phyloP scores from a whole-genome alignment of 2,329 filamentous ascomycete genomes.

The Aspergillus hortae region DNA sequence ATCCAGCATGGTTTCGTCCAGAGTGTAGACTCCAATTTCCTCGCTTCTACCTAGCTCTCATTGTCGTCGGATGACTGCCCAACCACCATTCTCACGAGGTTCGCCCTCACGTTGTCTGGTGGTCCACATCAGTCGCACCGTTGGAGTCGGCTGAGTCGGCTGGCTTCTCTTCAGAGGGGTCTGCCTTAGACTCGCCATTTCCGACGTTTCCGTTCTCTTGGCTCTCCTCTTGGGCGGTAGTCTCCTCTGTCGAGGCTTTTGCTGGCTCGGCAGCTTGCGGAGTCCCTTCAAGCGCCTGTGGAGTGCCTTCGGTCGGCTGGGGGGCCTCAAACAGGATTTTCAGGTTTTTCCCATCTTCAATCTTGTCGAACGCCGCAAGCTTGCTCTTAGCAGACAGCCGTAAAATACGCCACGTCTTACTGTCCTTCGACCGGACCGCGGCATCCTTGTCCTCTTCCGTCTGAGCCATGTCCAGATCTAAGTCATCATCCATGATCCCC shows the following conservation, averaged over 20 bases:
- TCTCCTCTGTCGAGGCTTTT: slow-evolving; percentile 9
- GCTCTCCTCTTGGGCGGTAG: no score
- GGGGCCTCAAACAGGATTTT: slow-evolving; percentile 46
- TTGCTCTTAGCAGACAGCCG: slow-evolving; percentile 72
- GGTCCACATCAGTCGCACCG: slow-evolving; percentile 8
- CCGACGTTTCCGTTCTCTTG: no score
- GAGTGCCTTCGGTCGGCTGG: slow-evolving; percentile 14
- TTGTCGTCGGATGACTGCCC: not conserved
- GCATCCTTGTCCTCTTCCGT: slow-evolving; percentile 58
- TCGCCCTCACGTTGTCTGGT: slow-evolving; percentile 12
- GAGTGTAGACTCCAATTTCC: not conserved
- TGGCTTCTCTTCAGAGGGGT: slow-evolving; percentile 8
- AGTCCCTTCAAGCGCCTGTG: slow-evolving; percentile 17
- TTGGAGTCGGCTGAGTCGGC: slow-evolving; percentile 6
- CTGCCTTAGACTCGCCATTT: no score
- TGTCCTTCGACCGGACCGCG: slow-evolving; percentile 70
- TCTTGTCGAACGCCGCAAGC: slow-evolving; percentile 77
- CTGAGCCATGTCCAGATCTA: slow-evolving; percentile 80
- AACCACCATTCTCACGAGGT: not conserved
- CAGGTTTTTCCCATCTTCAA: slow-evolving; percentile 75
- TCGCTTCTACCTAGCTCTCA: slow-evolving; percentile 7
- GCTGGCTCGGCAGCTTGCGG: slow-evolving; percentile 20
- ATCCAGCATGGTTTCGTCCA: slow-evolving; percentile 1
- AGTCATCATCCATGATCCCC: slow-evolving; percentile 73
- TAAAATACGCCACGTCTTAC: slow-evolving; percentile 86